Base-by-base conservation (phyloP, 805 yeast species). In the Metschnikowia arizonensis region DNA sequence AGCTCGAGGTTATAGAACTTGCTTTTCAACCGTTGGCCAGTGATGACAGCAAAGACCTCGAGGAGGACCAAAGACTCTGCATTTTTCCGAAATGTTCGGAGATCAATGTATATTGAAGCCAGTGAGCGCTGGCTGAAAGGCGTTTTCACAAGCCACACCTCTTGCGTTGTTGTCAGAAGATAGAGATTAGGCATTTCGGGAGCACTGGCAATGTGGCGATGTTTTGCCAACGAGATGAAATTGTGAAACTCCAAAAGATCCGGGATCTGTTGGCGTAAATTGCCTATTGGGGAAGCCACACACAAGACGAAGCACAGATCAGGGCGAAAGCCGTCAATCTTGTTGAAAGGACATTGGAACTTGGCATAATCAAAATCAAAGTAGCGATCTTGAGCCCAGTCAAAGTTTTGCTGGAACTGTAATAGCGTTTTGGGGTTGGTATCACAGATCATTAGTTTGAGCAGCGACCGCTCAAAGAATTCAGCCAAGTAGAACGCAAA, bases 31-130 rank as follows among this genome's bases (percentile, higher is more conserved):
- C 60, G 57, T 1, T 59, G 54, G 19, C 73, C 77, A 3, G 81
- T 50, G 3, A 80, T 42, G 40, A 78, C 80, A 8, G 74, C 67
- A 2, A 83, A 47, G 4, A 84, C 57, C 50, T 85, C 89, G 10
- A 77, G 51, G n/a, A 68, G 64, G 50, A 80, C 72, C 2, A 77
- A 68, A 39, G 63, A 64, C 8, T 45, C 37, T 0, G 79, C 73
- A 17, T 64, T 59, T 5, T 74, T 15, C 0, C 38, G 28, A 1
- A 65, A 44, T 26, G 65, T 64, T 0, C 63, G 57, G 1, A 82
- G 44, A 38, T 79, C 82, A 33, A 81, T 60, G 2, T 82, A 73
- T 0, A 79, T 49, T 10, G 70, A 31, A 5, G 35, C 42, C 42
- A 30, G 33, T 2, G 42, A n/a, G 5, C 34, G 21, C 21, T 21